These are phyloP conservation scores for Didymella exigua DNA, from an alignment of 2,329 filamentous ascomycete species.

Conservation along the genomic window DNA sequence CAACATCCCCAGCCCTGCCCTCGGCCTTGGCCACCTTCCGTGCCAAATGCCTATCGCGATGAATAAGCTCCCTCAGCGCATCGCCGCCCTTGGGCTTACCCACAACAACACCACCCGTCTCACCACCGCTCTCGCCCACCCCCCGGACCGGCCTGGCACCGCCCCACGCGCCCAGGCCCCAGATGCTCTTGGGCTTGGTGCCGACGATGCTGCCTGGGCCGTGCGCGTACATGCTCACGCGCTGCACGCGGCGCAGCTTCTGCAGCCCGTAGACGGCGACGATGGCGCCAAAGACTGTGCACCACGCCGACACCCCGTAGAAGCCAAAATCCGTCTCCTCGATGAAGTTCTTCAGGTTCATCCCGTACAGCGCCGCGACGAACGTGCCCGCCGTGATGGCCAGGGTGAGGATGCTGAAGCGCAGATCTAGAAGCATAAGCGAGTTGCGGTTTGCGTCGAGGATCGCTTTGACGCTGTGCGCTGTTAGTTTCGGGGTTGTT, in stretches of 20 bases:
- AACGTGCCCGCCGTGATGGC: slow-evolving; percentile 95
- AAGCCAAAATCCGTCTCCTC: slow-evolving; percentile 93
- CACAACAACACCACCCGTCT: slow-evolving; percentile 25
- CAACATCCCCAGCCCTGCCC: slow-evolving; percentile 29
- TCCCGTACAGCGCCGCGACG: slow-evolving; percentile 97
- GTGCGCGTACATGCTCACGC: slow-evolving; percentile 80
- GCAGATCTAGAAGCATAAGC: slow-evolving; percentile 95
- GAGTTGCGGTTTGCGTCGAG: slow-evolving; percentile 97
- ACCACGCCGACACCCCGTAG: slow-evolving; percentile 71
- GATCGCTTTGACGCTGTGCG: slow-evolving; percentile 85
- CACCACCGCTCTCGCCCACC: slow-evolving; percentile 12
- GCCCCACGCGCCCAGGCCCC: slow-evolving; percentile 40
- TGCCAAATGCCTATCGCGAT: slow-evolving; percentile 36
- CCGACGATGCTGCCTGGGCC: slow-evolving; percentile 28
- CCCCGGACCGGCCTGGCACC: slow-evolving; percentile 25
- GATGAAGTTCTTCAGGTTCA: slow-evolving; percentile 99
- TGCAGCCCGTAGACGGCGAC: slow-evolving; percentile 84
- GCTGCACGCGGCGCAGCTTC: slow-evolving; percentile 83
- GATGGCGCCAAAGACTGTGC: slow-evolving; percentile 72
- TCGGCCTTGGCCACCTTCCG: slow-evolving; percentile 38
- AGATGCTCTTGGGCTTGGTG: slow-evolving; percentile 22
- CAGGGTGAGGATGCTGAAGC: slow-evolving; percentile 93
- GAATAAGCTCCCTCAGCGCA: slow-evolving; percentile 32
- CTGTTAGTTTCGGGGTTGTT: slow-evolving; percentile 21
- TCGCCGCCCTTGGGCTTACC: slow-evolving; percentile 25